A percentile compares a stretch with the other conserved stretches of the same genome.
Evolutionary conservation across 129 eudicot species (phyloP).

Genomic region (Centella asiatica): DNA sequence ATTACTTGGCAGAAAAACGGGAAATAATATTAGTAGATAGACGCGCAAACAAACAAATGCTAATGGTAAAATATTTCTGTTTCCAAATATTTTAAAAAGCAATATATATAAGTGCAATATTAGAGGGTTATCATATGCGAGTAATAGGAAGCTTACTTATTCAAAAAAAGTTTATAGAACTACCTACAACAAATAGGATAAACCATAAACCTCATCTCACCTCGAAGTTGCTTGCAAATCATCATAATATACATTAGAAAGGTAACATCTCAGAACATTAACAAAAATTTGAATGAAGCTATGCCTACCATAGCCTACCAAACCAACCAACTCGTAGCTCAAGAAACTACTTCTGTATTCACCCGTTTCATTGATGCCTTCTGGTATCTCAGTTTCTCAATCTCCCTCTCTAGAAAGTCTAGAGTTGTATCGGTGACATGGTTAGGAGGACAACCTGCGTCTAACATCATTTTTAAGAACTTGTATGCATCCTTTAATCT

Average conservation of each 20-base stretch:
- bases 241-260: neutral
- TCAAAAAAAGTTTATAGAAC: too few species aligned
- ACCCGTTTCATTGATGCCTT: slow-evolving; percentile 29
- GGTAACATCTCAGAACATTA: neutral
- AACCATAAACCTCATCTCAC: neutral
- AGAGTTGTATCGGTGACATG: slow-evolving; percentile 82
- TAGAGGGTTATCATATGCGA: too few species aligned
- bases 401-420: slow-evolving; percentile 59
- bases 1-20: too few species aligned
- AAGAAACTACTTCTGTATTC: slow-evolving; percentile 12
- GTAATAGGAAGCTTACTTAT: too few species aligned
- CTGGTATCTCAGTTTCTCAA: slow-evolving; percentile 35
- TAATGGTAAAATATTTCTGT: too few species aligned
- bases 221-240: neutral
- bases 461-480: slow-evolving; percentile 79
- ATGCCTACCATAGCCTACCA: neutral
- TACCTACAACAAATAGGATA: too few species aligned
- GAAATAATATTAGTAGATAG: too few species aligned
- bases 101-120: too few species aligned
- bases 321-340: neutral
- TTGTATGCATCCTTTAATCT: slow-evolving; percentile 61
- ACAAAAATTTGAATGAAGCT: neutral
- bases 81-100: too few species aligned
- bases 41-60: too few species aligned
- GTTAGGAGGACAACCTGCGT: slow-evolving; percentile 80